phyloP scores from a whole-genome alignment of 116 monocot genomes.

The Papilionanthe hybrid region DNA sequence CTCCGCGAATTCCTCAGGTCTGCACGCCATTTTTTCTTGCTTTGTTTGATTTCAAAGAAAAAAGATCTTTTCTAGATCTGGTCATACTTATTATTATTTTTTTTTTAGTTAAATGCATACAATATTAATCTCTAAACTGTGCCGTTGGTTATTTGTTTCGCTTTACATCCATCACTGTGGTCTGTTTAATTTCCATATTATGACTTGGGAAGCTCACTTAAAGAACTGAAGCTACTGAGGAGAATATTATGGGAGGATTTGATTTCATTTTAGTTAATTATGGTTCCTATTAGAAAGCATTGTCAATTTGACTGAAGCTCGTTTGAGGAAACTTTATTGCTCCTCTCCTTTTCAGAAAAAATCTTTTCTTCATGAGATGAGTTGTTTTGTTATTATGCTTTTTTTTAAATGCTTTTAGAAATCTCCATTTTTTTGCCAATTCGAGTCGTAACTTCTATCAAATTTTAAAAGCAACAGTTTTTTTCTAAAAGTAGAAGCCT shows the following conservation, averaged over 20 bases:
- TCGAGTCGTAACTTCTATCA: too few species aligned
- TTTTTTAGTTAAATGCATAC: neutral
- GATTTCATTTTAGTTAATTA: too few species aligned
- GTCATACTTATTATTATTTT: neutral
- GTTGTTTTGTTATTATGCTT: too few species aligned
- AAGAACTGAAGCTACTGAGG: neutral
- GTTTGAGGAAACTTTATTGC: too few species aligned
- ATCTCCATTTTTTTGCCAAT: too few species aligned
- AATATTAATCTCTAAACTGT: neutral
- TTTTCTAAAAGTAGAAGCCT: too few species aligned
- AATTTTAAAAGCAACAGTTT: too few species aligned
- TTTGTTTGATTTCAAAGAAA: neutral
- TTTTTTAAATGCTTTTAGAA: too few species aligned
- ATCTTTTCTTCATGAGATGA: too few species aligned
- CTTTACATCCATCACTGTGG: neutral
- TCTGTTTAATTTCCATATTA: neutral
- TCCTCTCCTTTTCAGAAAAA: too few species aligned
- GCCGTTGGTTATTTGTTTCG: neutral
- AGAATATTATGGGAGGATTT: neutral
- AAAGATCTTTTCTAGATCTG: neutral
- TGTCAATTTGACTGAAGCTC: too few species aligned
- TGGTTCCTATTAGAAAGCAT: too few species aligned
- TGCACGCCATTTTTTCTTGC: neutral
- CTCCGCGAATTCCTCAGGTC: slow-evolving; percentile 76
- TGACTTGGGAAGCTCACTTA: neutral